Percentiles rank a stretch among this genome's conserved stretches.
These are phyloP conservation scores for Hordeum marinum DNA, from an alignment of 176 grass and related monocot genomes.

Conservation along the genomic window DNA sequence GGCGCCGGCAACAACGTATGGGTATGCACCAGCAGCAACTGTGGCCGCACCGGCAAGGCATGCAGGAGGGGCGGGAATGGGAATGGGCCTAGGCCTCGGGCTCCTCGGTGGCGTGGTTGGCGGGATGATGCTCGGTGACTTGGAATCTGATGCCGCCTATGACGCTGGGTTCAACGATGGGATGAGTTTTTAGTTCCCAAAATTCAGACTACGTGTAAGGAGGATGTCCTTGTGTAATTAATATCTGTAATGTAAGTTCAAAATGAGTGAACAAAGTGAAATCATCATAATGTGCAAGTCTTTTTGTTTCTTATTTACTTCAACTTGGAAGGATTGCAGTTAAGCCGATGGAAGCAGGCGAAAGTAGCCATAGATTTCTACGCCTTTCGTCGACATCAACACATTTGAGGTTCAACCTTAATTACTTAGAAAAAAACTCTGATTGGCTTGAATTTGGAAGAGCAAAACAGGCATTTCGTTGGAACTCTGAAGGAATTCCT, in stretches of 20 bases:
- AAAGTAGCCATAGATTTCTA: too few species aligned
- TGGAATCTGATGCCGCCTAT: not conserved
- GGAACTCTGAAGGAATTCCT: too few species aligned
- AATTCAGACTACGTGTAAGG: not conserved
- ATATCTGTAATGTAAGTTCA: not conserved
- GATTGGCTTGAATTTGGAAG: not conserved
- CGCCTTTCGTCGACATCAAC: too few species aligned
- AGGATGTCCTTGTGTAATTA: not conserved
- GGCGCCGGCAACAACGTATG: constrained; percentile 6
- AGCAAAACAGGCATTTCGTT: not conserved
- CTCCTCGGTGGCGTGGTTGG: constrained; percentile 31
- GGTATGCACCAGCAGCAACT: constrained; percentile 9
- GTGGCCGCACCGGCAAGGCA: not conserved
- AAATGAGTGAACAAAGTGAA: not conserved
- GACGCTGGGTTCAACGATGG: constrained; percentile 24
- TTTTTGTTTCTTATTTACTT: not conserved
- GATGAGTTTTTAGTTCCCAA: constrained; percentile 9
- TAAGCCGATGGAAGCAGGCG: too few species aligned
- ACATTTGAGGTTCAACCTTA: too few species aligned
- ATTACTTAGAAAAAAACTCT: not conserved
- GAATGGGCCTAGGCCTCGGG: constrained; percentile 31
- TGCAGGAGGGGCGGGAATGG: constrained; percentile 2
- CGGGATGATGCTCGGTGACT: constrained; percentile 20
- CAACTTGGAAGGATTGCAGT: not conserved
- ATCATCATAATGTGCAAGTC: not conserved